A percentile compares a stretch with the other conserved stretches of the same genome.
Conservation (phyloP, 768 basidiomycete species). For the Trametes cubensis region DNA sequence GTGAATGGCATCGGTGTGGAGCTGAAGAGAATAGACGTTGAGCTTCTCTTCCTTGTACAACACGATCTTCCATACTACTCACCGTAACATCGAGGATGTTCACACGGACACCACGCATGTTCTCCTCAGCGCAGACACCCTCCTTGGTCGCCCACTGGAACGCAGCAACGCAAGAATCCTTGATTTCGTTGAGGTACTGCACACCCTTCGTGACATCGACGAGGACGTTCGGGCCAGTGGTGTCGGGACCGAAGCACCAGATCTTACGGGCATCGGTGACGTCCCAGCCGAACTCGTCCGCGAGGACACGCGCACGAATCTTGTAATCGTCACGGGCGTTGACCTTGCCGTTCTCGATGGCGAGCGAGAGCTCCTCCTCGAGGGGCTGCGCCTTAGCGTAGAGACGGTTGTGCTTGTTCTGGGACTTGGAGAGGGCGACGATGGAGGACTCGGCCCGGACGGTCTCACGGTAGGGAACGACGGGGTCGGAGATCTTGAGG, state of each 20-base stretch:
- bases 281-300: constrained; percentile 98
- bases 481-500: constrained; percentile 96
- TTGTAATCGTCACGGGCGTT: constrained; percentile 97
- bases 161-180: constrained; percentile 98
- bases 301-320: constrained; percentile 89
- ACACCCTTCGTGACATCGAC: constrained; percentile 99
- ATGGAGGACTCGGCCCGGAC: constrained; percentile 95
- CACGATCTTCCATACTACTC: constrained; percentile 34
- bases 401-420: constrained; percentile 99
- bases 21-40: constrained; percentile 43
- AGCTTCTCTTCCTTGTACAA: constrained; percentile 4
- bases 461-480: constrained; percentile 97
- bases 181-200: constrained; percentile 99
- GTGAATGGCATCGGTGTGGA: constrained; percentile 99
- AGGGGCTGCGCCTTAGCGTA: constrained; percentile 92
- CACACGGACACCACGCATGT: constrained; percentile 97
- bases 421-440: constrained; percentile 96
- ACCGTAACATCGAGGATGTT: constrained; percentile 97
- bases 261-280: constrained; percentile 99
- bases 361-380: constrained; percentile 91
- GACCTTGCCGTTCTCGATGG: constrained; percentile 87
- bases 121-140: constrained; percentile 95
- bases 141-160: constrained; percentile 99
- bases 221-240: constrained; percentile 93
- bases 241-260: constrained; percentile 99